Evolutionary conservation across 2,329 filamentous ascomycete genomes (phyloP).

Genomic region (Tolypocladium amazonense): DNA sequence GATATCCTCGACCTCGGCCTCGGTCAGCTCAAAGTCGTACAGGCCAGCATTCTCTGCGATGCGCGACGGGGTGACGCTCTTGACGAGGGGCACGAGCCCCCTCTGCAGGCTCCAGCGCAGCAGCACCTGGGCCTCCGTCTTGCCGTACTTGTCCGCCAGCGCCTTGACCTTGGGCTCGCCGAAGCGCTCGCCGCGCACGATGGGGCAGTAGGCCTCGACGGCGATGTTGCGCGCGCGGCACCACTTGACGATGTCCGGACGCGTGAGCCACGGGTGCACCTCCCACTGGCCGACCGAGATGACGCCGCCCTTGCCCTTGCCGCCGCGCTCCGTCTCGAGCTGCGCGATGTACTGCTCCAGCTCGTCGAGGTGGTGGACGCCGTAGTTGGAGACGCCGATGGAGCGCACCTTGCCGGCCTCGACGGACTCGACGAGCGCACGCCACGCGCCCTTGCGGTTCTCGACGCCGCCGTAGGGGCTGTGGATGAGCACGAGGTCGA

Average conservation of each 20-base stretch:
- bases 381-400: conserved; percentile 56
- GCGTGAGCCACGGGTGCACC: conserved; percentile 76
- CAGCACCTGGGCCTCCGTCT: conserved; percentile 66
- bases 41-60: conserved; percentile 53
- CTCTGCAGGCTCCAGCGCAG: conserved; percentile 77
- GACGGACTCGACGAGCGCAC: conserved; percentile 51
- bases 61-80: conserved; percentile 57
- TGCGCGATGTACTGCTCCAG: conserved; percentile 48
- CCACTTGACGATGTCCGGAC: conserved; percentile 74
- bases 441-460: conserved; percentile 49
- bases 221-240: conserved; percentile 52
- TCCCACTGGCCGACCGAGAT: conserved; percentile 83
- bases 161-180: conserved; percentile 54
- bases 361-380: conserved; percentile 51
- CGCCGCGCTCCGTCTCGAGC: conserved; percentile 50
- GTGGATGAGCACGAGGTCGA: conserved; percentile 57
- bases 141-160: conserved; percentile 61
- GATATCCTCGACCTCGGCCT: conserved; percentile 39
- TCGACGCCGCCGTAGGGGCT: conserved; percentile 47
- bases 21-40: conserved; percentile 44
- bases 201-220: conserved; percentile 52
- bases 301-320: conserved; percentile 55
- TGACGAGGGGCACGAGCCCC: conserved; percentile 61
- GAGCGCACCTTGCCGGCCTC: conserved; percentile 51
- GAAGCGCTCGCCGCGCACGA: conserved; percentile 58